Evolutionary conservation across 306 rosid species (phyloP), one percentile per base, ranked within the genome.

Genomic region (Gastrolobium villosum): DNA sequence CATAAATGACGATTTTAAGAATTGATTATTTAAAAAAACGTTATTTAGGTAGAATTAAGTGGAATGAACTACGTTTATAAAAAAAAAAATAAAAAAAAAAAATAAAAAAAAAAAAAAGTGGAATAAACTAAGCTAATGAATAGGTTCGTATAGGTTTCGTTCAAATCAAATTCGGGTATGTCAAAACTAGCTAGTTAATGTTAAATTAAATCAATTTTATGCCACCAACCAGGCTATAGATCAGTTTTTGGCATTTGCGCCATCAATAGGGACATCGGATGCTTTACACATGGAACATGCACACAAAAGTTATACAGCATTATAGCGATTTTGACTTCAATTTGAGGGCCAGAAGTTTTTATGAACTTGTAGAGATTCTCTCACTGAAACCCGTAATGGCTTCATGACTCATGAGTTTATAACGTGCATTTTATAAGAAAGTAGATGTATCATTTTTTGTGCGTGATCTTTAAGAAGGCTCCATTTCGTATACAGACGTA

Each of bases 391-490:
- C 53, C 46, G 31, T 56, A 70, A 70, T 77, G 45, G 11, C 69
- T 13, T 65, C 70, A 45, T 74, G 53, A 67, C 9, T 65, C 70
- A 45, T 74, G 53, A 67, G 65, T 45, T 30, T 9, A 78, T 11
- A 65, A 63, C 74, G 75, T 69, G 78, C 69, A 31, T 69, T 46
- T 53, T 53, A 67, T 37, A 46, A 14, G 30, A 72, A 79, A 84
- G 72, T 39, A 32, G 40, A 57, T 5, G 10, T 34, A 66, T 39
- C 6, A 70, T 63, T 74, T 63, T 74, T 63, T 36, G 62, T 39
- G 82, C 82, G 65, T 70, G 84, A 39, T 66, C 67, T 50, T 73
- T 50, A 34, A 70, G 45, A 56, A 64, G 75, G 79, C 45, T 82
- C 82, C 84, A 64, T 75, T 66, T 57, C 15, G 28, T 39, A 71